phyloP scores from a whole-genome alignment of 768 basidiomycete genomes.

The Suillus fuscotomentosus region DNA sequence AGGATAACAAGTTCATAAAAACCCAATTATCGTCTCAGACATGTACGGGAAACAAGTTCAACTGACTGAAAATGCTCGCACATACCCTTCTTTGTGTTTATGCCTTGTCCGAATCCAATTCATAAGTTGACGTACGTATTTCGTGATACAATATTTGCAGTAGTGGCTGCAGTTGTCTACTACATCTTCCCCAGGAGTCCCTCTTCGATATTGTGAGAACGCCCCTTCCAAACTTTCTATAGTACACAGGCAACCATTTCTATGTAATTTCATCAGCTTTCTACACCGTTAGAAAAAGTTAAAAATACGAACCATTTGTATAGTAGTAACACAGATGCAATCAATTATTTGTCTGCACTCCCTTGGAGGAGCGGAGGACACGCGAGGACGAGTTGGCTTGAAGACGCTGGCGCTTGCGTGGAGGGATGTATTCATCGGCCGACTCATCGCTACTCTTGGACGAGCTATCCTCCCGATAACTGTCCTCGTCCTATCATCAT shows the following conservation, averaged over 20 bases:
- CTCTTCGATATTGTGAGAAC: not conserved
- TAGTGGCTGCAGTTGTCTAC: no score
- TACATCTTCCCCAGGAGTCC: no score
- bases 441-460: not conserved
- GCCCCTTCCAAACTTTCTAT: not conserved
- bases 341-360: not conserved
- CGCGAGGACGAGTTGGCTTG: not conserved
- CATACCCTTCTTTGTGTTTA: no score
- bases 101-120: no score
- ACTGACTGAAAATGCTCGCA: no score
- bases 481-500: not conserved
- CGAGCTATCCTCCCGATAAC: not conserved
- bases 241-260: not conserved
- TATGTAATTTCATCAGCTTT: not conserved
- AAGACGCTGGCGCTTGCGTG: not conserved
- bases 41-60: no score
- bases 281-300: not conserved
- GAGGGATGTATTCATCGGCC: not conserved
- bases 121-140: no score
- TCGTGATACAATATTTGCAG: no score
- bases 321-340: not conserved
- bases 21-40: not conserved
- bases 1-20: not conserved
- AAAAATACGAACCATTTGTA: not conserved
- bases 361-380: not conserved